A percentile compares a stretch with the other conserved stretches of the same genome.
phyloP scores from a whole-genome alignment of 2,329 filamentous ascomycete species.

The Colletotrichum aenigma region DNA sequence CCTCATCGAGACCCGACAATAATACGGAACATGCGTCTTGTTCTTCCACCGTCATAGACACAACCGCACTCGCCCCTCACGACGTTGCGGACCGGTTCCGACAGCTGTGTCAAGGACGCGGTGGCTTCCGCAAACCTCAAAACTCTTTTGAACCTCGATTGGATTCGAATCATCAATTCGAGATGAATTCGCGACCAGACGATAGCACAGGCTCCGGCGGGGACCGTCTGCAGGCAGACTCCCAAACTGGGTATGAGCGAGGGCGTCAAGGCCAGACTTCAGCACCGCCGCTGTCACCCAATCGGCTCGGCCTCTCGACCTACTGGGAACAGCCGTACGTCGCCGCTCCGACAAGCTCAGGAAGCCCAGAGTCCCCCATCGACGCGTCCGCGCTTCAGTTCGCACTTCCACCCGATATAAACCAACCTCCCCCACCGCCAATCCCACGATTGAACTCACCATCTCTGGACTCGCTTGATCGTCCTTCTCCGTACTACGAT shows the following conservation, averaged over 20 bases:
- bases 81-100: not conserved
- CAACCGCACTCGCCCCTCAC: not conserved
- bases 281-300: slow-evolving; percentile 24
- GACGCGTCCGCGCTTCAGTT: slow-evolving; percentile 58
- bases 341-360: slow-evolving; percentile 37
- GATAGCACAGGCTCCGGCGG: not conserved
- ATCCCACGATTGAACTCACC: slow-evolving; percentile 7
- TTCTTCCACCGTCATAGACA: not conserved
- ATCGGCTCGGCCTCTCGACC: slow-evolving; percentile 49
- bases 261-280: slow-evolving; percentile 1
- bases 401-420: slow-evolving; percentile 58
- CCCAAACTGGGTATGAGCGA: slow-evolving; percentile 3
- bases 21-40: slow-evolving; percentile 3
- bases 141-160: not conserved
- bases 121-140: not conserved
- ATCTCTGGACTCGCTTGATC: slow-evolving; percentile 33
- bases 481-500: slow-evolving; percentile 37
- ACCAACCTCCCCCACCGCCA: slow-evolving; percentile 26
- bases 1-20: not conserved
- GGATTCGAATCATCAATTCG: not conserved
- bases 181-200: slow-evolving; percentile 13
- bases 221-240: slow-evolving; percentile 22
- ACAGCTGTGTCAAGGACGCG: not conserved
- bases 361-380: slow-evolving; percentile 53
- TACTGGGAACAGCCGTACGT: slow-evolving; percentile 58